Evolutionary conservation across 352 stramenopile species (phyloP).

Genomic region (Phytophthora citricola): DNA sequence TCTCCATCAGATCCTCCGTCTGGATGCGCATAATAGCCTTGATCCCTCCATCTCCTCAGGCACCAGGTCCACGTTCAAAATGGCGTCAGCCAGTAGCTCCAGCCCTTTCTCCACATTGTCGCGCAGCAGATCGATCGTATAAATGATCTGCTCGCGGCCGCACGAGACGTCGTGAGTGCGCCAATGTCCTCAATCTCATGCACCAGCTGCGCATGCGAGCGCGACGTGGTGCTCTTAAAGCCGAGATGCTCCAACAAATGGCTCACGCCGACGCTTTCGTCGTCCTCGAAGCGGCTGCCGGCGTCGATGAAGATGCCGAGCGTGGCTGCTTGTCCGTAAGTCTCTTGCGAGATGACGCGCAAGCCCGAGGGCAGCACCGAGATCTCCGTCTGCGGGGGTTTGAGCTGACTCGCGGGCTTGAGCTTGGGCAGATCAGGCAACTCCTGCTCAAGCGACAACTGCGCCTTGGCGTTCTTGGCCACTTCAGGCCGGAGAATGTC

Average conservation of each 20-base stretch:
- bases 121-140: slow-evolving; percentile 96
- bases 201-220: slow-evolving; percentile 87
- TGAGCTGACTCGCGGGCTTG: slow-evolving; percentile 84
- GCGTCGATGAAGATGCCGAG: slow-evolving; percentile 95
- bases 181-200: slow-evolving; percentile 94
- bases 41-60: slow-evolving; percentile 91
- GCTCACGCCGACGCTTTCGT: slow-evolving; percentile 86
- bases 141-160: slow-evolving; percentile 96
- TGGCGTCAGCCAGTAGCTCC: slow-evolving; percentile 90
- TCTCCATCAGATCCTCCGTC: slow-evolving; percentile 92
- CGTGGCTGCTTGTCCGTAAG: slow-evolving; percentile 94
- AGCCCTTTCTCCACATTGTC: slow-evolving; percentile 93
- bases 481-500: slow-evolving; percentile 67
- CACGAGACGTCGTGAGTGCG: slow-evolving; percentile 91
- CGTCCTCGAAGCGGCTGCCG: slow-evolving; percentile 87
- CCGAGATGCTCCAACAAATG: slow-evolving; percentile 96
- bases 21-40: slow-evolving; percentile 96
- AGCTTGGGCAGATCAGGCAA: slow-evolving; percentile 78
- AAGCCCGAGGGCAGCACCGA: slow-evolving; percentile 95
- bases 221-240: slow-evolving; percentile 93
- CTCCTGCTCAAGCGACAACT: slow-evolving; percentile 68
- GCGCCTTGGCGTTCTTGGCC: slow-evolving; percentile 41
- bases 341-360: slow-evolving; percentile 97
- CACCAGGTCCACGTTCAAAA: slow-evolving; percentile 82
- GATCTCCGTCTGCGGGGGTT: slow-evolving; percentile 91